Percentiles rank a stretch among this genome's conserved stretches.
phyloP scores from a whole-genome alignment of 176 grass and related monocot species.

The Rhynchospora breviuscula region DNA sequence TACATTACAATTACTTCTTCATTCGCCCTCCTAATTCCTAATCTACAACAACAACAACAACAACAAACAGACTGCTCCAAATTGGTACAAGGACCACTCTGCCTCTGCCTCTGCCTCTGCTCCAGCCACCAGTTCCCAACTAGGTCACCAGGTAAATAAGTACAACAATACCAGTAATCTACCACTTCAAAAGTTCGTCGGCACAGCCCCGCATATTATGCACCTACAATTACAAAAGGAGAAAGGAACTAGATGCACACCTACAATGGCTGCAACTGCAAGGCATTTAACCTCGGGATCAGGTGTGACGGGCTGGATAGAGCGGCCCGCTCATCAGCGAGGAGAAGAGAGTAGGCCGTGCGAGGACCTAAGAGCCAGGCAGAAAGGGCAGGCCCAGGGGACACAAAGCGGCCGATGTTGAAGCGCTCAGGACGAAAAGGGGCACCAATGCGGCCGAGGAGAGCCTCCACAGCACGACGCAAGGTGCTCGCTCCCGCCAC shows the following conservation, averaged over 20 bases:
- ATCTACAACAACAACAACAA: background rate
- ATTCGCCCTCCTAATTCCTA: background rate
- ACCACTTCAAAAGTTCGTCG: background rate
- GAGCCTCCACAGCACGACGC: slow-evolving; percentile 44
- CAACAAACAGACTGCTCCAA: background rate
- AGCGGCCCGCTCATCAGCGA: slow-evolving; percentile 40
- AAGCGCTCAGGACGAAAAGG: slow-evolving; percentile 82
- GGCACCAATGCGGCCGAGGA: slow-evolving; percentile 75
- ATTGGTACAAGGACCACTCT: background rate
- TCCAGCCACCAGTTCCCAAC: background rate
- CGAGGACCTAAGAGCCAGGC: slow-evolving; percentile 70
- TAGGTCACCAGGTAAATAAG: background rate
- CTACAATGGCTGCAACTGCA: slow-evolving; percentile 57
- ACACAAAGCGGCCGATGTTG: slow-evolving; percentile 83
- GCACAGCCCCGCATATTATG: background rate
- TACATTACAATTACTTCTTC: background rate
- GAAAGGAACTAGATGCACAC: background rate
- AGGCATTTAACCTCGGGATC: slow-evolving; percentile 51
- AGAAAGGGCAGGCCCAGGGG: slow-evolving; percentile 64
- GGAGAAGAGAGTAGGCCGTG: slow-evolving; percentile 68
- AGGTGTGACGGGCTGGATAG: slow-evolving; percentile 28
- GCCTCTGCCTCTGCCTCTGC: background rate
- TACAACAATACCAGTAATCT: slow-evolving; percentile 3
- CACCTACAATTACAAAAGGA: background rate
- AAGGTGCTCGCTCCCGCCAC: slow-evolving; percentile 76